Conservation (phyloP, 2,329 filamentous ascomycete species). For the Colletotrichum siamense region DNA sequence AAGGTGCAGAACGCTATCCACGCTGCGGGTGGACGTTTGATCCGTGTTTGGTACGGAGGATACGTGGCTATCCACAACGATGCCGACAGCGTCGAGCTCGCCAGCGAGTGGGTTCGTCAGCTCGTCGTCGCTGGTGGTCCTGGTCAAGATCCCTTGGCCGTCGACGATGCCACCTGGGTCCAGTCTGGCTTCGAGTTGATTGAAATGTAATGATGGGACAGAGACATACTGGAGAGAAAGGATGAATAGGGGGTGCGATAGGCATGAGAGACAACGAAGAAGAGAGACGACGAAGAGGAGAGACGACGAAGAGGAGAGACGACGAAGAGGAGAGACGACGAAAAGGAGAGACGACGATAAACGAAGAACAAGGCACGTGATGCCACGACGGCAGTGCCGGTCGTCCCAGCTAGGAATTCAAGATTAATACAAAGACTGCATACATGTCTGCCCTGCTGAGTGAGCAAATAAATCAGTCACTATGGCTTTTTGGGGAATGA, state of each 20-base stretch:
- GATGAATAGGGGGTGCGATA: neutral
- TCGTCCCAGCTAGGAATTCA: neutral
- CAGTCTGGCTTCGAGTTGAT: neutral
- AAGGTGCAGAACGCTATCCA: neutral
- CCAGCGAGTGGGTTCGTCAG: neutral
- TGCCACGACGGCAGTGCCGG: fast-evolving
- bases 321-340: no score
- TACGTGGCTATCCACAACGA: neutral
- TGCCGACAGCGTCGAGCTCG: neutral
- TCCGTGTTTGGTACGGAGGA: neutral
- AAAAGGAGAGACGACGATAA: no score
- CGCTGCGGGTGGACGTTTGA: neutral
- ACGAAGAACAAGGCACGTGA: no score
- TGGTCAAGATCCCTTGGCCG: neutral
- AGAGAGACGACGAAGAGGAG: neutral
- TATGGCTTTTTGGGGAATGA: no score
- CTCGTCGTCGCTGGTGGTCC: neutral
- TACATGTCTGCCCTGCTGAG: no score
- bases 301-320: neutral
- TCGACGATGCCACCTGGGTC: neutral
- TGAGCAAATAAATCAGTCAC: no score
- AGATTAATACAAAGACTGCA: neutral
- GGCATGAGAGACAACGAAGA: neutral
- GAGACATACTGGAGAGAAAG: neutral
- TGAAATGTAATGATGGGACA: neutral